Conservation (phyloP, 179 eudicot species). For the Heliamphora pulchella region DNA sequence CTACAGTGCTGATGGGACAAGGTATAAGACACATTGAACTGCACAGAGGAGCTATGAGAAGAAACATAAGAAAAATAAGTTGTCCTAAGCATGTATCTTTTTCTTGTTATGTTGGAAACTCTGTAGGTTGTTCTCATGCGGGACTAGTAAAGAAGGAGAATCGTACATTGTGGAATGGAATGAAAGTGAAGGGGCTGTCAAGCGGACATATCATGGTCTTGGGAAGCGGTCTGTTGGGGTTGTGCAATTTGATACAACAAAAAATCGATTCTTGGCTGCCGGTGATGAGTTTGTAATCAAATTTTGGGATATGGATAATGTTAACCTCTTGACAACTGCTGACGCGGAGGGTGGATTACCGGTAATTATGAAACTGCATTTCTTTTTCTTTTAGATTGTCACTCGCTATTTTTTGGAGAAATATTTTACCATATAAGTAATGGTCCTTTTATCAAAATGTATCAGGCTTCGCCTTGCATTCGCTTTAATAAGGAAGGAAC, state of each 20-base stretch:
- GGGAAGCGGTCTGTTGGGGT: constrained; percentile 67
- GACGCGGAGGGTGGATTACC: constrained; percentile 88
- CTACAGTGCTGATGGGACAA: constrained; percentile 75
- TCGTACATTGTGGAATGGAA: constrained; percentile 88
- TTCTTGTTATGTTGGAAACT: not conserved
- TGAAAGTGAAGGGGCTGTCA: constrained; percentile 79
- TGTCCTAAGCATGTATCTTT: not conserved
- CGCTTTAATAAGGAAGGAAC: constrained; percentile 72
- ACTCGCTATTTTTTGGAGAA: not conserved
- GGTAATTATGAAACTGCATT: constrained; percentile 33
- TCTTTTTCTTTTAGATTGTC: too few species aligned
- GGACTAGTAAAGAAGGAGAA: constrained; percentile 77
- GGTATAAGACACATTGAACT: constrained; percentile 31
- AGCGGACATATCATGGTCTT: constrained; percentile 60
- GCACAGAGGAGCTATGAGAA: not conserved
- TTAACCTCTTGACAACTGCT: constrained; percentile 41
- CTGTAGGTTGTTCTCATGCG: constrained; percentile 78
- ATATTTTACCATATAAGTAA: not conserved
- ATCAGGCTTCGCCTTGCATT: constrained; percentile 71
- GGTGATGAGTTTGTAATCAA: constrained; percentile 75
- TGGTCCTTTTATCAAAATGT: not conserved
- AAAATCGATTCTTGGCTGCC: constrained; percentile 69
- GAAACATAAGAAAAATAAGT: too few species aligned
- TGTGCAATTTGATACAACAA: constrained; percentile 77
- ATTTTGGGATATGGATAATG: constrained; percentile 88